Percentiles rank a stretch among this genome's conserved stretches.
These are phyloP conservation scores for Hamamelis virginiana DNA, from an alignment of 164 flowering plant genomes.

Conservation along the genomic window DNA sequence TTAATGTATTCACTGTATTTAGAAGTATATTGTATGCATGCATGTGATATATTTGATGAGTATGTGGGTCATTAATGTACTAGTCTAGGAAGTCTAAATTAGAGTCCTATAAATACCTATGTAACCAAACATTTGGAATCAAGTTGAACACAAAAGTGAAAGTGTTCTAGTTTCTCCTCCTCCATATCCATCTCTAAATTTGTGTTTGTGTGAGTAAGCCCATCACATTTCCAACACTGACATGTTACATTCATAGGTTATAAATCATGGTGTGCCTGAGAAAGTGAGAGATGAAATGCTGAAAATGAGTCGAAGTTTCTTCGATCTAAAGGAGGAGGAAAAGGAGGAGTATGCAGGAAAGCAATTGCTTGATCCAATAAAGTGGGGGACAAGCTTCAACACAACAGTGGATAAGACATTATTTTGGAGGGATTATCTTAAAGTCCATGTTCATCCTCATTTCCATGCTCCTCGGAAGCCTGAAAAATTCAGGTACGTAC, in stretches of 20 bases:
- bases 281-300: slow-evolving; percentile 16
- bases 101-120: no score
- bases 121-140: no score
- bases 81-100: no score
- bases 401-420: background rate
- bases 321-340: slow-evolving; percentile 21
- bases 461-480: slow-evolving; percentile 26
- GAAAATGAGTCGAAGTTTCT: slow-evolving; percentile 6
- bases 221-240: no score
- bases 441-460: slow-evolving; percentile 25
- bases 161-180: no score
- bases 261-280: slow-evolving; percentile 24
- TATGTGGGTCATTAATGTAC: no score
- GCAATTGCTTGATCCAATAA: slow-evolving; percentile 24
- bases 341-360: slow-evolving; percentile 24
- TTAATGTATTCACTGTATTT: no score
- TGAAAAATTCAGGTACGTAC: slow-evolving; percentile 16
- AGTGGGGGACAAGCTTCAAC: slow-evolving; percentile 29
- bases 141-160: no score
- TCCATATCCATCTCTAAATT: no score
- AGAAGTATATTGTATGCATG: no score
- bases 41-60: no score
- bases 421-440: slow-evolving; percentile 35
- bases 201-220: no score
- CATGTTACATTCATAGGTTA: slow-evolving; percentile 8